These are phyloP conservation scores for Carex pumila DNA, from an alignment of 176 grass and related monocot species.

Conservation along the genomic window DNA sequence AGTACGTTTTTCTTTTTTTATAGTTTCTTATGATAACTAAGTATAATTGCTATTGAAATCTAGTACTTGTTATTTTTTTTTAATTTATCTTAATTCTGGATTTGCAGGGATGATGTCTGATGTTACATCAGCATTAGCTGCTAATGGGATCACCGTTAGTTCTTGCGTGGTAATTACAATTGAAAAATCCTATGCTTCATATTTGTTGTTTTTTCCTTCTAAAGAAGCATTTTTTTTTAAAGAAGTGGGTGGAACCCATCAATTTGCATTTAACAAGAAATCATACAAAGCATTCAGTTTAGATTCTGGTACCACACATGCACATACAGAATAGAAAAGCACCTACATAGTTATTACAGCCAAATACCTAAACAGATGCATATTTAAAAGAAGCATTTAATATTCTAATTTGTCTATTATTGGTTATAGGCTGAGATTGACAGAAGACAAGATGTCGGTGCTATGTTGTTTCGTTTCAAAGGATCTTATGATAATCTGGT, in stretches of 20 bases:
- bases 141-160: conserved; percentile 69
- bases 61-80: not conserved
- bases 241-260: too few relatives aligned
- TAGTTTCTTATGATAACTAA: not conserved
- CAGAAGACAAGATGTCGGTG: conserved; percentile 63
- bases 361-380: too few relatives aligned
- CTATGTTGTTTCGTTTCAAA: conserved; percentile 76
- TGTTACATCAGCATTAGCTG: conserved; percentile 73
- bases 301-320: too few relatives aligned
- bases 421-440: conserved; percentile 62
- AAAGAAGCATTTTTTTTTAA: too few relatives aligned
- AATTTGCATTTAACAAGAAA: too few relatives aligned
- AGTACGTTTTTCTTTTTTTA: conserved; percentile 27
- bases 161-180: conserved; percentile 68
- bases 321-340: too few relatives aligned
- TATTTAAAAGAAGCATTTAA: not conserved
- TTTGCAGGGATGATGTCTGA: conserved; percentile 89
- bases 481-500: conserved; percentile 74
- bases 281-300: too few relatives aligned
- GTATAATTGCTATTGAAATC: not conserved
- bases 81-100: conserved; percentile 11
- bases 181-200: conserved; percentile 7
- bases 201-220: not conserved
- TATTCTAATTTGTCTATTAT: conserved; percentile 12
- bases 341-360: too few relatives aligned